A percentile compares a stretch with the other conserved stretches of the same genome.
These are phyloP conservation scores for Neurospora sp. DNA, from an alignment of 495 filamentous ascomycete species.

Conservation along the genomic window DNA sequence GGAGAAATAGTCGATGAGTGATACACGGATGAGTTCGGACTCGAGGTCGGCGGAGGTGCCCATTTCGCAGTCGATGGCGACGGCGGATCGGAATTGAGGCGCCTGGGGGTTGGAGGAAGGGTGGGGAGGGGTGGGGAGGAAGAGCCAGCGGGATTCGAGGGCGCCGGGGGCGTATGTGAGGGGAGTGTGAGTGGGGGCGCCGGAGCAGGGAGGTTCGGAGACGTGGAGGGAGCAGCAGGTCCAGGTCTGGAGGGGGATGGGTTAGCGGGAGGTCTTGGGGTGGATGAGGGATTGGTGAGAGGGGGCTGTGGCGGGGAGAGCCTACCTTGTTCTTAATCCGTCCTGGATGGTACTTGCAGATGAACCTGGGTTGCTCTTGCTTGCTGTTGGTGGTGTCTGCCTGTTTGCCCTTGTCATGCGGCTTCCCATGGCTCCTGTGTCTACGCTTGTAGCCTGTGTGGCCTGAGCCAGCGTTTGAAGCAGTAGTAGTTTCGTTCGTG, in stretches of 20 bases:
- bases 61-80: conserved; percentile 45
- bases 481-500: too few relatives aligned
- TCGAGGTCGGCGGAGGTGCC: conserved; percentile 20
- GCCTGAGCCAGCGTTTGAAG: not conserved
- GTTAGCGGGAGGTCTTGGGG: not conserved
- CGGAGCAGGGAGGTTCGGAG: not conserved
- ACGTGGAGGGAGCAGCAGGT: conserved; percentile 3
- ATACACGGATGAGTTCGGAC: conserved; percentile 32
- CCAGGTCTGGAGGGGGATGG: not conserved
- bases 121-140: not conserved
- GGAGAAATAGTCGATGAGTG: conserved; percentile 34
- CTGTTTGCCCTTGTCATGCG: not conserved
- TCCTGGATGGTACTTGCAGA: conserved; percentile 5
- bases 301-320: too few relatives aligned
- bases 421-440: not conserved
- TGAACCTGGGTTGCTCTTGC: not conserved
- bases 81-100: conserved; percentile 7
- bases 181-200: not conserved
- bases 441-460: not conserved
- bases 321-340: not conserved
- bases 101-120: not conserved
- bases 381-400: not conserved
- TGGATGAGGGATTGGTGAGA: not conserved
- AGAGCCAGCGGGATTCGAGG: conserved; percentile 4
- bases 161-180: not conserved